Percentiles rank a stretch among this genome's conserved stretches.
Conservation (phyloP, 352 stramenopile species). For the Pythium rishiriense region DNA sequence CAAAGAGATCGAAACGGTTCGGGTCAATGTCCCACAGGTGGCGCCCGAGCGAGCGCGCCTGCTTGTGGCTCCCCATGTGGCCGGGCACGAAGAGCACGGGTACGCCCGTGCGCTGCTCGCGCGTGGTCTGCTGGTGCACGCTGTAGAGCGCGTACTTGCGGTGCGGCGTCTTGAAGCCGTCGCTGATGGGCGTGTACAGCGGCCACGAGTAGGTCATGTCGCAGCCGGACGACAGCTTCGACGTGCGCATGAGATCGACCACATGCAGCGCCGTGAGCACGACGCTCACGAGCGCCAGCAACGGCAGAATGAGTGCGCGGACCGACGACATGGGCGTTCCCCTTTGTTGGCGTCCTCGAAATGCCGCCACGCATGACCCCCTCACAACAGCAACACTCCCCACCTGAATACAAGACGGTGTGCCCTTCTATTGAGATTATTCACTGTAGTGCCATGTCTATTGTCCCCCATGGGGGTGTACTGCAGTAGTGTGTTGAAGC, state of each 20-base stretch:
- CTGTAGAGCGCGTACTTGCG: constrained; percentile 68
- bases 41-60: constrained; percentile 74
- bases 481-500: not conserved
- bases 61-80: constrained; percentile 85
- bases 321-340: constrained; percentile 14
- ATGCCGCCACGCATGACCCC: constrained; percentile 22
- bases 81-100: constrained; percentile 84
- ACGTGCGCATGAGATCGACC: constrained; percentile 40
- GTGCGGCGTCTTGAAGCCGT: constrained; percentile 41
- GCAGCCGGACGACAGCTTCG: constrained; percentile 43
- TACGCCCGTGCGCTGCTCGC: constrained; percentile 50
- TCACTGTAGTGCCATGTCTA: not conserved
- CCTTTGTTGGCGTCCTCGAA: not conserved
- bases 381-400: not conserved
- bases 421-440: not conserved
- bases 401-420: not conserved
- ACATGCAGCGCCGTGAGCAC: constrained; percentile 38
- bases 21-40: constrained; percentile 65
- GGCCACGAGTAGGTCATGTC: constrained; percentile 88
- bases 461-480: constrained; percentile 10
- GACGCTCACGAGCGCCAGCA: constrained; percentile 49
- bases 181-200: constrained; percentile 61
- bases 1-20: constrained; percentile 76
- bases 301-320: constrained; percentile 43
- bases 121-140: constrained; percentile 66